Evolutionary conservation across 306 rosid genomes (phyloP).

Genomic region (Herpetospermum pedunculosum): DNA sequence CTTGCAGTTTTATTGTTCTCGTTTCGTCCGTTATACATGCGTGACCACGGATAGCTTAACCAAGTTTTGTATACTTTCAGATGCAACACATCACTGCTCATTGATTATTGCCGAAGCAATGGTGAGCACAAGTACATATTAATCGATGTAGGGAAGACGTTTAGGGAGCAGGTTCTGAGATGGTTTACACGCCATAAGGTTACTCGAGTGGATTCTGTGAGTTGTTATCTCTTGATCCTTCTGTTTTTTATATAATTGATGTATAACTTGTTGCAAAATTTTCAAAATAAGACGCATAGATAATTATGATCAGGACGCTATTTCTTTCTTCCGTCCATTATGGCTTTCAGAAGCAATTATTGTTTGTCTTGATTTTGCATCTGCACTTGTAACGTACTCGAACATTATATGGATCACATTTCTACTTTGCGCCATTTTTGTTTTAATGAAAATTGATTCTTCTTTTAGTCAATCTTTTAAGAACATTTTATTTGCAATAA

Average conservation of each 20-base stretch:
- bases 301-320: not conserved
- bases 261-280: not conserved
- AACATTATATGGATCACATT: not conserved
- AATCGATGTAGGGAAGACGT: conserved; percentile 86
- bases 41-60: not conserved
- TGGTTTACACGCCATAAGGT: conserved; percentile 71
- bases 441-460: not conserved
- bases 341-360: not conserved
- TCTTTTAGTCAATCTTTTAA: not conserved
- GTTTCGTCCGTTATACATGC: not conserved
- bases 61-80: conserved; percentile 22
- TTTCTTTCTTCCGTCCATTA: not conserved
- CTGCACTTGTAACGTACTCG: not conserved
- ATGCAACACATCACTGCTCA: conserved; percentile 71
- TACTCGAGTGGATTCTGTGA: conserved; percentile 72
- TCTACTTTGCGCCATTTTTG: not conserved
- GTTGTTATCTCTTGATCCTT: conserved; percentile 14
- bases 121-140: conserved; percentile 44
- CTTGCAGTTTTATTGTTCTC: not conserved
- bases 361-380: not conserved
- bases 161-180: conserved; percentile 73
- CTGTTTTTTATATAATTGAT: not conserved
- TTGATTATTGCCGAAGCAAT: conserved; percentile 52
- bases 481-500: not conserved
- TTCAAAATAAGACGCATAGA: not conserved